Conservation (phyloP, 805 yeast species). For the Yarrowia deformans region DNA sequence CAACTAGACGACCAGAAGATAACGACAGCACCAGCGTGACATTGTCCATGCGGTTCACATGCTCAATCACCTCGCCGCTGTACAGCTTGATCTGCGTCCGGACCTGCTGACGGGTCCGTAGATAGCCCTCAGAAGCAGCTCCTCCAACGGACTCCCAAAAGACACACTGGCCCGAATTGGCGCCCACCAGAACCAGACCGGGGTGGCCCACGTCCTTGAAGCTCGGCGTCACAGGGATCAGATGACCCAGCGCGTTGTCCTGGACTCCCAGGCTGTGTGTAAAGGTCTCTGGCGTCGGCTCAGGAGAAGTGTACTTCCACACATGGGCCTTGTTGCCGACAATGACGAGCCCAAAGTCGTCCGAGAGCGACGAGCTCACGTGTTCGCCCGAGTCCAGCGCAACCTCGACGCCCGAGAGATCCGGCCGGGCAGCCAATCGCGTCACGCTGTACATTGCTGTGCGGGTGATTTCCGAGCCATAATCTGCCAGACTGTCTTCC, state of each 20-base stretch:
- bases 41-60: constrained; percentile 22
- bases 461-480: constrained; percentile 61
- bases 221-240: constrained; percentile 60
- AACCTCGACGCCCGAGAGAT: constrained; percentile 47
- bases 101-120: constrained; percentile 62
- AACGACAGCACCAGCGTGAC: constrained; percentile 15
- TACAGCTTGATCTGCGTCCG: constrained; percentile 46
- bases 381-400: constrained; percentile 39
- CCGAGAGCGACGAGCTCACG: constrained; percentile 53
- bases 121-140: constrained; percentile 8
- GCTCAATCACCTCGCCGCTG: constrained; percentile 31
- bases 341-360: constrained; percentile 60
- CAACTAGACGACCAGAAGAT: constrained; percentile 29
- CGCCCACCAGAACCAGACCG: constrained; percentile 61
- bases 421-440: constrained; percentile 64
- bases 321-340: constrained; percentile 62
- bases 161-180: constrained; percentile 7
- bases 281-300: constrained; percentile 48
- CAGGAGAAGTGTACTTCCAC: constrained; percentile 73
- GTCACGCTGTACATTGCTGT: constrained; percentile 65
- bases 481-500: constrained; percentile 40
- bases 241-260: constrained; percentile 53
- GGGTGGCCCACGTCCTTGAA: constrained; percentile 76
- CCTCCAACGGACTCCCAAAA: constrained; percentile 35
- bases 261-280: constrained; percentile 24